phyloP scores from a whole-genome alignment of 2,329 filamentous ascomycete genomes.

The Apiospora koreana region DNA sequence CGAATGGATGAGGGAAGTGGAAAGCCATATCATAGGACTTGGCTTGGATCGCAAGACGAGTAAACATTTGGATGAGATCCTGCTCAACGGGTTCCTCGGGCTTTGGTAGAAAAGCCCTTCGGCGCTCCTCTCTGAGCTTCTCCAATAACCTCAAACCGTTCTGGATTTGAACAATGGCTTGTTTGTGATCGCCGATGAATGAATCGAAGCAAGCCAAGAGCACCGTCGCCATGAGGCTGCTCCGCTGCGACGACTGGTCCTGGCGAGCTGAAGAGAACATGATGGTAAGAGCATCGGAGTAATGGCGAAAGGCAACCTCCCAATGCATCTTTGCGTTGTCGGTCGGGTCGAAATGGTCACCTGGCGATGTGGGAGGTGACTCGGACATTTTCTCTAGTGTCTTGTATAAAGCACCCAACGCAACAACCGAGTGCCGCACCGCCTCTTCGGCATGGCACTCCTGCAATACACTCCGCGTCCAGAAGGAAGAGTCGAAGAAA shows the following conservation, averaged over 20 bases:
- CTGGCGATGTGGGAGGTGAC: conserved; percentile 49
- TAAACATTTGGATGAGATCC: conserved; percentile 65
- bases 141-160: conserved; percentile 57
- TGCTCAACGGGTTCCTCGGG: conserved; percentile 54
- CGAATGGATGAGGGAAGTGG: conserved; percentile 63
- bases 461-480: conserved; percentile 62
- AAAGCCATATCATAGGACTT: conserved; percentile 71
- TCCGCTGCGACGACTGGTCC: conserved; percentile 49
- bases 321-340: conserved; percentile 53
- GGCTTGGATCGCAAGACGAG: conserved; percentile 63
- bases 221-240: conserved; percentile 64
- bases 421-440: conserved; percentile 66
- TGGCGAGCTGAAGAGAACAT: conserved; percentile 46
- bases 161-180: conserved; percentile 64
- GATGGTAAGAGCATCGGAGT: conserved; percentile 56
- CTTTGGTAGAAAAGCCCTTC: conserved; percentile 37
- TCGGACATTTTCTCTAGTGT: conserved; percentile 61
- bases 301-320: conserved; percentile 61
- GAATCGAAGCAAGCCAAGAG: conserved; percentile 70
- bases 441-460: conserved; percentile 63
- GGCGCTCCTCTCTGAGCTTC: conserved; percentile 48
- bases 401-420: conserved; percentile 67
- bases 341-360: conserved; percentile 29
- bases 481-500: conserved; percentile 68
- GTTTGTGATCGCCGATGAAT: conserved; percentile 63